Evolutionary conservation across 441 rosid genomes (phyloP), one percentile per base, ranked within the genome.

Genomic region (Mallotus japonicus): DNA sequence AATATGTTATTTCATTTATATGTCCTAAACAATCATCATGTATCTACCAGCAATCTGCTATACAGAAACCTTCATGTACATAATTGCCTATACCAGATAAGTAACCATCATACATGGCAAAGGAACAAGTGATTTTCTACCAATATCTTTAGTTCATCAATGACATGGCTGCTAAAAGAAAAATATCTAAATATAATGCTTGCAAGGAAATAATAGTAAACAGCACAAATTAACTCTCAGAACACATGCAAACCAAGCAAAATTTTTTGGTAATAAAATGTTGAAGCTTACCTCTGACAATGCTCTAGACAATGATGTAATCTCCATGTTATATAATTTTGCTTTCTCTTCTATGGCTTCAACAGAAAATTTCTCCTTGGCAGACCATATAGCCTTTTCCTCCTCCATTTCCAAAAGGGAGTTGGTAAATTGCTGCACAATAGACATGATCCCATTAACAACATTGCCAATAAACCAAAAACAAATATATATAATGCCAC

Each of bases 391-490:
- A 57, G 95, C 93, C 85, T 83, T 95, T 80, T 91, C 97, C 82
- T 92, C 97, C 83, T 92, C 99, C 85, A 92, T 90, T 79, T 91
- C 94, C 85, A 91, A 82, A 72, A 95, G 92, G 40, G 97, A 84
- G 80, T 89, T 80, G 17, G 85, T 85, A 64, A 95, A 87, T 84
- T 91, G 99, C 99, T 95, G 83, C 81, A 66, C 78, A 71, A 73
- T 58, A 74, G 51, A 58, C 53, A 70, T 14, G 49, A 69, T 40
- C 22, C 53, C 58, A 66, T 62, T 32, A 70, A 50, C 67, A 74
- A 34, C 2, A 72, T 58, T 57, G 46, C 61, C 28, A 68, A 54
- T 37, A 70, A 68, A 76, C 51, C 32, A 79, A 15, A 65, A 32
- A 65, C 22, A 2, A 64, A 24, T 58, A 62, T 61, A 58, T 55